Evolutionary conservation across 2,329 filamentous ascomycete genomes (phyloP).

Genomic region (Emmonsiellopsis sp.): DNA sequence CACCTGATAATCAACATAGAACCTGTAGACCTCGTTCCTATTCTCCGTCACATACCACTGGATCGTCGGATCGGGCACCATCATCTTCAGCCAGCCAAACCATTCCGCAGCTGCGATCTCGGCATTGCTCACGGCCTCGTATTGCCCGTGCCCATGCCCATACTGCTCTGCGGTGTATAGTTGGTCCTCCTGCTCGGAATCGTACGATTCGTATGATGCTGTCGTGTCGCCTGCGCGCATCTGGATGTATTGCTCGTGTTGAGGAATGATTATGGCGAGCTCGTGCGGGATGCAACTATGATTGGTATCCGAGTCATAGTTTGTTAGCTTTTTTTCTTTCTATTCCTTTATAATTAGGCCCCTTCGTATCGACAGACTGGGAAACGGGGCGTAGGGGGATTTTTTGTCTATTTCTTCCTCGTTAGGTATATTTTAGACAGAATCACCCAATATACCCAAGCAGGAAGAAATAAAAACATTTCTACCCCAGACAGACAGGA

Average conservation of each 20-base stretch:
- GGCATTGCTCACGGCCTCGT: background rate
- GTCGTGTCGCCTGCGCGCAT: too few relatives aligned
- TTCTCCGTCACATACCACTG: constrained; percentile 1
- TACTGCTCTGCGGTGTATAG: background rate
- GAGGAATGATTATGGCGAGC: background rate
- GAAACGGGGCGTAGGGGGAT: too few relatives aligned
- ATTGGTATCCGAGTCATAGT: background rate
- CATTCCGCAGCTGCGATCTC: background rate
- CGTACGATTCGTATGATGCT: too few relatives aligned
- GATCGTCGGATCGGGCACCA: background rate
- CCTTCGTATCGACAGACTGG: background rate
- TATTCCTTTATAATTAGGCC: background rate
- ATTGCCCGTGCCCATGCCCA: too few relatives aligned
- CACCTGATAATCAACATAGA: constrained; percentile 1
- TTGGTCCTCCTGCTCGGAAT: background rate
- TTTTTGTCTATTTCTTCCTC: too few relatives aligned
- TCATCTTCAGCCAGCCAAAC: background rate
- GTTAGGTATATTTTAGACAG: too few relatives aligned
- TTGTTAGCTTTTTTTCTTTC: background rate
- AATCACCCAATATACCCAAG: too few relatives aligned
- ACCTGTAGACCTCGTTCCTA: background rate
- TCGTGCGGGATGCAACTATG: background rate
- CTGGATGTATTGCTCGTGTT: background rate
- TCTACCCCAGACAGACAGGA: too few relatives aligned
- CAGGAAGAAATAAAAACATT: too few relatives aligned